Evolutionary conservation across 805 yeast species (phyloP).

Genomic region (Suhomyces canberraensis): DNA sequence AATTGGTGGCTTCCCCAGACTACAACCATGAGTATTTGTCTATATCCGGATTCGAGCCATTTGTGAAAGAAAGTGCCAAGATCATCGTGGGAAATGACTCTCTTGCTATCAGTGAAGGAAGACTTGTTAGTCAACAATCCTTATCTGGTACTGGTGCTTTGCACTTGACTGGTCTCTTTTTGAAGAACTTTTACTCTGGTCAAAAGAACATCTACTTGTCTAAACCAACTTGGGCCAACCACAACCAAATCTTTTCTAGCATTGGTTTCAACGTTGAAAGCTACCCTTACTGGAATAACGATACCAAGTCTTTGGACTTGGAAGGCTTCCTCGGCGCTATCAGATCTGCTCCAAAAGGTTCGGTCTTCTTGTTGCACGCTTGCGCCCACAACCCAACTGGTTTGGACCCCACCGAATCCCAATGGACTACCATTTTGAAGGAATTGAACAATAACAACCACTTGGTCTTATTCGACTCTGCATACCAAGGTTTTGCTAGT

Average conservation of each 20-base stretch:
- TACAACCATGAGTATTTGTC: slow-evolving; percentile 87
- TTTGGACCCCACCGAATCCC: slow-evolving; percentile 79
- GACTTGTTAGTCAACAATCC: slow-evolving; percentile 67
- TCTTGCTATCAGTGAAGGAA: slow-evolving; percentile 43
- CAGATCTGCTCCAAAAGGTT: slow-evolving; percentile 66
- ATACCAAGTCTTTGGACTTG: slow-evolving; percentile 67
- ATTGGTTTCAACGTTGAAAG: slow-evolving; percentile 63
- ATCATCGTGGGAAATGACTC: slow-evolving; percentile 67
- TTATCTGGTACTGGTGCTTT: slow-evolving; percentile 89
- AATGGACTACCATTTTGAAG: slow-evolving; percentile 72
- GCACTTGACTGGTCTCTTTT: slow-evolving; percentile 77
- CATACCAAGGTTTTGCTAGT: slow-evolving; percentile 96
- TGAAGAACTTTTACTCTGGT: slow-evolving; percentile 47
- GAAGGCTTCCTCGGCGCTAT: slow-evolving; percentile 65
- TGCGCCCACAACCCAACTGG: slow-evolving; percentile 99
- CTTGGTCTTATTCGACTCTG: slow-evolving; percentile 85
- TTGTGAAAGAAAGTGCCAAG: slow-evolving; percentile 67
- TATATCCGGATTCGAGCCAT: slow-evolving; percentile 71
- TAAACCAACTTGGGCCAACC: slow-evolving; percentile 98
- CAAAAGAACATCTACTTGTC: slow-evolving; percentile 63
- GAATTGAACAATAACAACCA: slow-evolving; percentile 61
- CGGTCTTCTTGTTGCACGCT: slow-evolving; percentile 81
- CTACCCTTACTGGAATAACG: slow-evolving; percentile 85
- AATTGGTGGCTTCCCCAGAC: slow-evolving; percentile 53
- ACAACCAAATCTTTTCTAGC: slow-evolving; percentile 72